Conservation (phyloP, 2,329 filamentous ascomycete genomes). For the Penicillium occitanis region DNA sequence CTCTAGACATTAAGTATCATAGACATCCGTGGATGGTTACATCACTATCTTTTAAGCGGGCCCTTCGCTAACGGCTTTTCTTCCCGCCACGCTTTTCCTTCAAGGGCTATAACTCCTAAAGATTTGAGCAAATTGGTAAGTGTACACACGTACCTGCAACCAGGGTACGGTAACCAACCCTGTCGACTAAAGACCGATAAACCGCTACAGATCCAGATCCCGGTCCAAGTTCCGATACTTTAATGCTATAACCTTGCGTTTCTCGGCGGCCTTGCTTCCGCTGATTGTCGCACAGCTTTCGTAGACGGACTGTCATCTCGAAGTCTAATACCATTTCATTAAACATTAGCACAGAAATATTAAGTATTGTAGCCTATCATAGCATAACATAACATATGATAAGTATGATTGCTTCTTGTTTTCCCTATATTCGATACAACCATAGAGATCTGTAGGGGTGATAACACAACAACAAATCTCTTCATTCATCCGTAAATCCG, state of each 20-base stretch:
- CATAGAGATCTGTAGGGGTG: background rate
- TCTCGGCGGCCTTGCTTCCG: background rate
- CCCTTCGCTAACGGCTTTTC: background rate
- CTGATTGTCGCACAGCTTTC: background rate
- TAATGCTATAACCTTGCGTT: background rate
- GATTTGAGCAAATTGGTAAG: background rate
- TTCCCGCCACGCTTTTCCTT: background rate
- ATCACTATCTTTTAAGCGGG: background rate
- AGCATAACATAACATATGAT: background rate
- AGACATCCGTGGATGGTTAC: background rate
- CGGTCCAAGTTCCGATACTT: background rate
- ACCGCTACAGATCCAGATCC: background rate
- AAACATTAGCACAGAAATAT: background rate
- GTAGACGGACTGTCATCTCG: background rate
- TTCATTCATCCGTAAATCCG: background rate
- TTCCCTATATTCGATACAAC: background rate
- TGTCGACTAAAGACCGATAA: background rate
- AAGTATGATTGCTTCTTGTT: background rate
- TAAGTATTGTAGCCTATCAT: background rate
- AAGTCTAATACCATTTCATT: background rate
- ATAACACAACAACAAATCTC: background rate
- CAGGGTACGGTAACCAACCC: background rate
- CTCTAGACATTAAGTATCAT: background rate
- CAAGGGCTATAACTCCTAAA: background rate
- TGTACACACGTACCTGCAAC: background rate